These are phyloP conservation scores for Amanita phalloides DNA, from an alignment of 768 basidiomycete genomes.

Conservation along the genomic window DNA sequence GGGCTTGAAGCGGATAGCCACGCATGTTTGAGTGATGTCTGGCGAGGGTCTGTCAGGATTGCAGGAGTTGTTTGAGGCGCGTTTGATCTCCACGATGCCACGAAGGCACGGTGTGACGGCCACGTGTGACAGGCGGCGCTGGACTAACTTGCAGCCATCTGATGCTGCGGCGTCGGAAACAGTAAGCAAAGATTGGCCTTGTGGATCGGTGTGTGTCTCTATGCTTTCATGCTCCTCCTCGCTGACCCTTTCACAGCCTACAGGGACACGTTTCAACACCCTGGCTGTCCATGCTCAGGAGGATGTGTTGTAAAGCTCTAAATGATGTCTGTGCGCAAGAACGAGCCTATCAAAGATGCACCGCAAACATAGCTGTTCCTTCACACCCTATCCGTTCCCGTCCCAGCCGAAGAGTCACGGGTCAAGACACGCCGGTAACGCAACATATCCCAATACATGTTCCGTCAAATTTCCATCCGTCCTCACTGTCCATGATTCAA, in stretches of 20 bases:
- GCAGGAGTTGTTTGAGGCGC: background rate
- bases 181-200: background rate
- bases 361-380: background rate
- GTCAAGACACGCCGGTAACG: background rate
- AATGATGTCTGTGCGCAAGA: no score
- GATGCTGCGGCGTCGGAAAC: slow-evolving; percentile 3
- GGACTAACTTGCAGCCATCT: background rate
- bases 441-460: background rate
- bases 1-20: background rate
- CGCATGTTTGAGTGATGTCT: background rate
- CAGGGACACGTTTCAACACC: slow-evolving; percentile 10
- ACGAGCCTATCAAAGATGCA: background rate
- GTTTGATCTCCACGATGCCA: background rate
- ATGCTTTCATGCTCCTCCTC: background rate
- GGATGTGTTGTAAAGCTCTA: slow-evolving; percentile 6
- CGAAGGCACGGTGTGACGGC: background rate
- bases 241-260: background rate
- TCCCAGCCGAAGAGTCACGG: background rate
- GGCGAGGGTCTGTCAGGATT: background rate
- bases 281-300: slow-evolving; percentile 71
- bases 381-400: background rate
- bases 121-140: background rate
- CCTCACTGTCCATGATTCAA: background rate
- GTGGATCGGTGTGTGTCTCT: background rate
- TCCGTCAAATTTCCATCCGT: background rate